Conservation (phyloP, 352 stramenopile genomes). For the Pythium rishiriense region DNA sequence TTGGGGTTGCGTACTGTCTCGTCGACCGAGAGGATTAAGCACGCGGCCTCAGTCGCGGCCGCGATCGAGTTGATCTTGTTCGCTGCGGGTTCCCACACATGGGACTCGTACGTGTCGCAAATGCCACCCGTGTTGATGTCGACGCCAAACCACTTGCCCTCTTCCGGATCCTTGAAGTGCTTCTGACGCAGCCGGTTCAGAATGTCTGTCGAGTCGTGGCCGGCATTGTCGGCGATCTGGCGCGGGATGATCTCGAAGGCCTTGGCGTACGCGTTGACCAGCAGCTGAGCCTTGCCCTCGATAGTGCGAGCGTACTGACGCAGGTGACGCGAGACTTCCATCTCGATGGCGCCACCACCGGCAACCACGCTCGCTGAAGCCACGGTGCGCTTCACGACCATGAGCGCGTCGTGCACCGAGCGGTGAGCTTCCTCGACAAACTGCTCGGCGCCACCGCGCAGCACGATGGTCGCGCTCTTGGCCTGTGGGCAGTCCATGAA, state of each 20-base stretch:
- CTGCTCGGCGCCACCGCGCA: slow-evolving; percentile 94
- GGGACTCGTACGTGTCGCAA: slow-evolving; percentile 96
- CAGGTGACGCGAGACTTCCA: slow-evolving; percentile 96
- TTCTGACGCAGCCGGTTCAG: slow-evolving; percentile 95
- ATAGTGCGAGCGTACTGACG: slow-evolving; percentile 90
- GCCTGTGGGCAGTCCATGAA: slow-evolving; percentile 96
- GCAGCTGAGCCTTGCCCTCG: slow-evolving; percentile 98
- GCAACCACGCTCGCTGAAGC: slow-evolving; percentile 96
- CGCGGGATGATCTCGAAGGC: slow-evolving; percentile 96
- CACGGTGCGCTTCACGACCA: slow-evolving; percentile 96
- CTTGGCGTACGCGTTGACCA: slow-evolving; percentile 97
- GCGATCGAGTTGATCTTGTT: slow-evolving; percentile 99
- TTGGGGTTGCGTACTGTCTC: slow-evolving; percentile 98
- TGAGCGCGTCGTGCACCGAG: slow-evolving; percentile 98
- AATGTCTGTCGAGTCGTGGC: slow-evolving; percentile 98
- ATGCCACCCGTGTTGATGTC: slow-evolving; percentile 97
- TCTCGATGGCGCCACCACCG: slow-evolving; percentile 96
- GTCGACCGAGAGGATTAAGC: slow-evolving; percentile 98
- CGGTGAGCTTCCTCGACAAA: slow-evolving; percentile 99
- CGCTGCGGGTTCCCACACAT: slow-evolving; percentile 98
- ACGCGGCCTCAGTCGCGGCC: slow-evolving; percentile 96
- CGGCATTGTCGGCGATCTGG: slow-evolving; percentile 99
- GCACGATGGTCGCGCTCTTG: slow-evolving; percentile 95
- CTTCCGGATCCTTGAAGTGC: slow-evolving; percentile 89
- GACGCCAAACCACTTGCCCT: slow-evolving; percentile 97